Evolutionary conservation across 1,139 yeast genomes (phyloP).

Genomic region (Candida glucosophila): DNA sequence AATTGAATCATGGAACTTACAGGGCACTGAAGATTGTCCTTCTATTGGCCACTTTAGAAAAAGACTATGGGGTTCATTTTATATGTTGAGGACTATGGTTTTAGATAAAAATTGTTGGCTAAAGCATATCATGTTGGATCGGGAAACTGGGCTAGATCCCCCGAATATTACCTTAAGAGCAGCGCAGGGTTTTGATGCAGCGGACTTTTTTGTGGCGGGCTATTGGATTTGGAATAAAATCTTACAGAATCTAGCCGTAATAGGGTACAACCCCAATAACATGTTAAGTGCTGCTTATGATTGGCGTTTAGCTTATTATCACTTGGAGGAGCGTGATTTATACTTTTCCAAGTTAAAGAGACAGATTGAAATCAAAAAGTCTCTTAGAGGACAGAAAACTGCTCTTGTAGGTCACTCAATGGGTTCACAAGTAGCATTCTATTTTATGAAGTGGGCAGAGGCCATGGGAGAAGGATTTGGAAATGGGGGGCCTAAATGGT

Average conservation of each 20-base stretch:
- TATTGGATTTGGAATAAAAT: slow-evolving; percentile 98
- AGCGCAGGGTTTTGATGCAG: slow-evolving; percentile 94
- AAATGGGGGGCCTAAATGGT: slow-evolving; percentile 85
- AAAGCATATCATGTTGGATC: slow-evolving; percentile 80
- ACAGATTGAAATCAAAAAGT: slow-evolving; percentile 52
- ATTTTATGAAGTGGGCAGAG: slow-evolving; percentile 93
- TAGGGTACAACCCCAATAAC: slow-evolving; percentile 86
- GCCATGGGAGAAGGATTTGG: slow-evolving; percentile 76
- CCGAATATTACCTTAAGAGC: slow-evolving; percentile 73
- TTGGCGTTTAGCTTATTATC: slow-evolving; percentile 89
- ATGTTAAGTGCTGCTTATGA: slow-evolving; percentile 92
- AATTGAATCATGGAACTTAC: slow-evolving; percentile 84
- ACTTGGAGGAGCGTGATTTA: slow-evolving; percentile 77
- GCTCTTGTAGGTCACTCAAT: slow-evolving; percentile 88
- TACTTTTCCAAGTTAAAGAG: slow-evolving; percentile 71
- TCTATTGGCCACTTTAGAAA: slow-evolving; percentile 79
- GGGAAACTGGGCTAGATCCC: slow-evolving; percentile 89
- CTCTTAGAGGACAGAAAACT: slow-evolving; percentile 56
- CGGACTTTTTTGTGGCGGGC: slow-evolving; percentile 93
- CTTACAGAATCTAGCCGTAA: slow-evolving; percentile 83
- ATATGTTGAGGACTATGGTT: slow-evolving; percentile 88
- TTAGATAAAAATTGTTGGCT: slow-evolving; percentile 92
- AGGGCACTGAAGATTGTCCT: slow-evolving; percentile 60
- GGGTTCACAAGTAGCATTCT: slow-evolving; percentile 88
- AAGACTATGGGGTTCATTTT: slow-evolving; percentile 93